Evolutionary conservation across 73 alveolate species (phyloP), one percentile per base, ranked within the genome.

Genomic region (Paramecium sonneborni): DNA sequence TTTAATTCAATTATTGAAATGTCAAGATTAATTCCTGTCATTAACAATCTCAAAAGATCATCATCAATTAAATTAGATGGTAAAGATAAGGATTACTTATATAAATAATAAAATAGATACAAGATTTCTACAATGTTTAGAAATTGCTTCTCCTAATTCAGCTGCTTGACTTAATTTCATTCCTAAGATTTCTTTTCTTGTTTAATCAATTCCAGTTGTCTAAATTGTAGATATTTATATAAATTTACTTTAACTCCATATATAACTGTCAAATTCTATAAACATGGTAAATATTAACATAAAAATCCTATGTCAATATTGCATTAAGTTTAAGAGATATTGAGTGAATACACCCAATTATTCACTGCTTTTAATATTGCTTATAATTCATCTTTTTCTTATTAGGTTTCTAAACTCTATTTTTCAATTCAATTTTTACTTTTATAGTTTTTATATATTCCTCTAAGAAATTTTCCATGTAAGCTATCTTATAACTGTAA

Each of bases 161-260:
- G 95, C 96, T 14, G 96, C 95, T 85, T 96, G 95, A 30, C 93
- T 57, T 95, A 95, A 91, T 76, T 93, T 95, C 99, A 96, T 96
- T 28, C 99, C 99, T 38, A 96, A 94, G 34, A 92, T 85, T 6
- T 96, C 90, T 56, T 97, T 76, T 43, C 94, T 62, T 26, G 84
- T 97, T 85, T 96, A 96, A 67, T 96, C 98, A 92, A 93, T 92
- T 43, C 95, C 95, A 35, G 90, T 46, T n/a, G 92, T 88, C 90
- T 93, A 56, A 43, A 26, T 79, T 79, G n/a, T n/a, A n/a, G 30
- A 20, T 30, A 39, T 21, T n/a, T 2, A 5, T 41, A 41, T n/a
- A 52, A 3, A n/a, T 4, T n/a, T 79, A 79, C 90, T 79, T 79
- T 96, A 32, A 97, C 96, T 6, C 99, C 99, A 86, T 95, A 96